Conservation (phyloP, 495 filamentous ascomycete genomes). For the Penicillium macrosclerotiorum region DNA sequence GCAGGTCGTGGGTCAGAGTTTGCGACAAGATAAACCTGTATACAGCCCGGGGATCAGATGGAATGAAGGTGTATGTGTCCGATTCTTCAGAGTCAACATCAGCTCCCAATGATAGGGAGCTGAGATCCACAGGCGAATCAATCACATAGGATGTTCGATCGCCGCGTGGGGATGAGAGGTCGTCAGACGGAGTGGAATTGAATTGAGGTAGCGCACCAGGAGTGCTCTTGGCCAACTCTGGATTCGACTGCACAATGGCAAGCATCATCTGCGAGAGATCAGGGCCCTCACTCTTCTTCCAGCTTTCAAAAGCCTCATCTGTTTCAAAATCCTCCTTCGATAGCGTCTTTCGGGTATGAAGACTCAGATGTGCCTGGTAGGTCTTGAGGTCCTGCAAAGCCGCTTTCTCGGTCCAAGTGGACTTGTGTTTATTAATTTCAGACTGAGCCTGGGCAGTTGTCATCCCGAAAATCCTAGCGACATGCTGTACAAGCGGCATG, state of each 20-base stretch:
- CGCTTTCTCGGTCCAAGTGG: slow-evolving; percentile 85
- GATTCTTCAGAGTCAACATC: slow-evolving; percentile 42
- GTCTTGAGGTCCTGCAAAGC: slow-evolving; percentile 87
- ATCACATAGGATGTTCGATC: slow-evolving; percentile 59
- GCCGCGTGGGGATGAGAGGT: slow-evolving; percentile 52
- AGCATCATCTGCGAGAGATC: slow-evolving; percentile 92
- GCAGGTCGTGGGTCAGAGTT: slow-evolving; percentile 67
- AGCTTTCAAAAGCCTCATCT: slow-evolving; percentile 84
- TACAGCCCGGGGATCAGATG: slow-evolving; percentile 75
- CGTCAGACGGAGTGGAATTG: slow-evolving; percentile 44
- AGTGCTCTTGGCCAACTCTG: slow-evolving; percentile 74
- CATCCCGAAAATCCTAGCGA: slow-evolving; percentile 79
- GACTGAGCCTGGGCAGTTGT: slow-evolving; percentile 72
- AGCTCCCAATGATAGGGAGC: slow-evolving; percentile 62
- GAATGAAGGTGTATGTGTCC: slow-evolving; percentile 81
- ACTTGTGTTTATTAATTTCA: slow-evolving; percentile 79
- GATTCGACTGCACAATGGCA: slow-evolving; percentile 80
- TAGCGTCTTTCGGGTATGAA: slow-evolving; percentile 75
- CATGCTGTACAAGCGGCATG: slow-evolving; percentile 88
- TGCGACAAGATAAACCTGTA: slow-evolving; percentile 77
- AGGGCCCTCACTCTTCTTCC: slow-evolving; percentile 80
- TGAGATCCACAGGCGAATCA: slow-evolving; percentile 77
- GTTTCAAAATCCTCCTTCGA: slow-evolving; percentile 83
- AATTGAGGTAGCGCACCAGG: slow-evolving; percentile 52
- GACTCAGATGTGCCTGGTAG: slow-evolving; percentile 83